Evolutionary conservation across 108 stramenopile genomes (phyloP), one percentile per base, ranked within the genome.

Genomic region (Discostella pseudostelligera): DNA sequence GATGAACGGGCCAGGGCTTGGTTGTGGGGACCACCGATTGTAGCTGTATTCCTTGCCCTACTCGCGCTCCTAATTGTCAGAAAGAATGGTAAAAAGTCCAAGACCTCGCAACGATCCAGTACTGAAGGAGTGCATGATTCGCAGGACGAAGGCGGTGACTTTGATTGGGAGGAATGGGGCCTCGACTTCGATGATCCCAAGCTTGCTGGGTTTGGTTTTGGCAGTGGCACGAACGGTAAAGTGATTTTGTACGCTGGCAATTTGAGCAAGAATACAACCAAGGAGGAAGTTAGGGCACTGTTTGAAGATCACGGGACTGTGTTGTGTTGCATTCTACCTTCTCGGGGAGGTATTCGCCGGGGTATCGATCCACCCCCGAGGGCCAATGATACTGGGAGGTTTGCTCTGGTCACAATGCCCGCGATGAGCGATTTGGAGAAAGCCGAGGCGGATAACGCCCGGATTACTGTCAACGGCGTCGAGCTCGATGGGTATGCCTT

Each of bases 341-440:
- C 13, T 13, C 16, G 17, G 13, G 2, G 17, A 1, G 14, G 42
- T 12, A 8, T 3, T 43, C 12, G 42, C 7, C 12, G n/a, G 7
- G 14, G 42, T n/a, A 70, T 67, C 51, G 69, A 60, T 60, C 32
- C 45, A 6, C 28, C 76, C 11, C 76, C 79, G 5, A 8, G n/a
- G 20, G 80, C 73, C 22, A n/a, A 43, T 43, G n/a, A 12, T 11
- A n/a, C 42, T 43, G 42, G 42, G n/a, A 43, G 42, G 9, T 43
- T 43, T 43, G 42, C 10, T 43, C 42, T 43, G 2, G 12, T 43
- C 6, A 11, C 42, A n/a, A n/a, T 43, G 42, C 42, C 42, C 1
- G 42, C 10, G 2, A 8, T 2, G 42, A 43, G 42, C 42, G n/a
- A 43, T 12, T 2, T 2, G 2, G 42, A 43, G 9, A 43, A 8